Base-by-base conservation (phyloP, 2,329 filamentous ascomycete species). In the Exophiala phaeomuriformis region DNA sequence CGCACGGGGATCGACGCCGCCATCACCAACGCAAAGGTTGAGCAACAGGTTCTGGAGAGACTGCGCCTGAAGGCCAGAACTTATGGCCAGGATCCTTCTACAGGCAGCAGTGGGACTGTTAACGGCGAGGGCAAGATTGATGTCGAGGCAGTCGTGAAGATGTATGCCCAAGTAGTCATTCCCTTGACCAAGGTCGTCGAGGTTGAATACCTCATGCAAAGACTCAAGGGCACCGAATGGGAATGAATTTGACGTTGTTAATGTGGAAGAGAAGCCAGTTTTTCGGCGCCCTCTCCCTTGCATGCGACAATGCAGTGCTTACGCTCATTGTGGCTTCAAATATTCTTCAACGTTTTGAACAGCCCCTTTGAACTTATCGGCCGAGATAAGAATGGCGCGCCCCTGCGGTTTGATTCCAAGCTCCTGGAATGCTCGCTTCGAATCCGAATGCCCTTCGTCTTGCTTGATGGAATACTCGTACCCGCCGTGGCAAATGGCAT, bases 151-250 rank as follows among this genome's bases (percentile, higher is more conserved):
- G 89, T 95, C 28, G 88, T 95, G 48, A 77, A 79, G 59, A 91
- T 95, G 85, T 95, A 95, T 73, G 71, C 83, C 78, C 81, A 95
- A 69, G 88, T 87, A 72, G 90, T 98, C 56, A 98, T 98, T 63
- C 93, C 93, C 0, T 72, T 97, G 69, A 98, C 93, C n/a, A 98
- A 98, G 71, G 86, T 90, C 60, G 91, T 98, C 39, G 93, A 98
- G 76, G 90, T 98, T 6, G 93, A 98, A 64, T 98, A 98, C 69
- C 76, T 98, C 63, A 95, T 98, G 88, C 89, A 97, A 71, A 81
- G 93, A 59, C 74, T 98, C 50, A 81, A 73, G 62, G 73, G 73
- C 30, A 77, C 74, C 2, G 58, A 75, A 64, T 77, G 74, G 74
- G 72, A 75, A 59, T 73, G 59, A 67, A n/a, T 36, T 1, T 36